Evolutionary conservation across 192 early-diverging fungal species (phyloP), one percentile per base, ranked within the genome.

Genomic region (Chytriomyces hyalinus): DNA sequence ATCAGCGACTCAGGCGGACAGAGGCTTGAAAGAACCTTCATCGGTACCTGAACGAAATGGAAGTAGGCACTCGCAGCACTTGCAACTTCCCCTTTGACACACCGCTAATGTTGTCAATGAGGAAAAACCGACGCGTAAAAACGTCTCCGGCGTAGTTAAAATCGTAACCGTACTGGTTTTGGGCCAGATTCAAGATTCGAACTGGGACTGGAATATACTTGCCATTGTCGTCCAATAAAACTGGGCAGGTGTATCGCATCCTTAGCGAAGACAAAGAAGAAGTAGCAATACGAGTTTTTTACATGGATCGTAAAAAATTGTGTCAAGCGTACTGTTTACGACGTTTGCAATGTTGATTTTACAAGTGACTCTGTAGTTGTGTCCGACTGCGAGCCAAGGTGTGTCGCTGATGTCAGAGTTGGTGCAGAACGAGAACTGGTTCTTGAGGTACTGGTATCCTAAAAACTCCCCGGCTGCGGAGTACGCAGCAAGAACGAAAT

Each of bases 291-390:
- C 26, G 3, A 61, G 6, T 17, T 13, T 77, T 80, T 57, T 80
- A 85, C 85, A 89, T 22, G 85, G 17, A 45, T 88, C 85, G 61
- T 84, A 87, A 72, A 89, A 86, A 5, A 81, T 51, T 6, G 77
- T 85, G 20, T 78, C 26, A n/a, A 61, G n/a, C 15, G 62, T 67
- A 26, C 51, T 66, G 70, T 78, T 72, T 9, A 77, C 51, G 1
- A 78, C 61, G 1, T 50, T 67, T 3, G 67, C 26, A 24, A 88
- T 61, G 63, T 83, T 85, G n/a, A 86, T 64, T 20, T 60, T 64
- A 68, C 85, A 86, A 10, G 62, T 59, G 0, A 61, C 65, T 11
- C 71, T 47, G 72, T 79, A 88, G 53, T 82, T 77, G 57, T 84
- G 69, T 0, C 83, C 87, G 11, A 84, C 78, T 24, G 49, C 49